Evolutionary conservation across 768 basidiomycete genomes (phyloP).

Genomic region (Suillus sp.): DNA sequence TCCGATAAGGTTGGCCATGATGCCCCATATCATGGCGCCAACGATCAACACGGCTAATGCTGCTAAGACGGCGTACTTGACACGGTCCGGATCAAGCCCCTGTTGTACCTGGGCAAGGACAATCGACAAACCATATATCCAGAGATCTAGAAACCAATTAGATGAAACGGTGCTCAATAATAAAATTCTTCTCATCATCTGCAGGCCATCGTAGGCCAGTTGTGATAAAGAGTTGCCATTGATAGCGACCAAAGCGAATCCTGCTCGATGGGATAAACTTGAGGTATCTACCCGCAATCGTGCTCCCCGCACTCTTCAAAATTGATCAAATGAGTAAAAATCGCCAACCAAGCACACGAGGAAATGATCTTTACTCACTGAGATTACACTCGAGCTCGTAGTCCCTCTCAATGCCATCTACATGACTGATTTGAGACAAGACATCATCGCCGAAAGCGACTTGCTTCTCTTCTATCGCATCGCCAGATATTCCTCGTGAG

Average conservation of each 20-base stretch:
- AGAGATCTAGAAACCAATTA: constrained; percentile 27
- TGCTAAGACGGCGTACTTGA: constrained; percentile 49
- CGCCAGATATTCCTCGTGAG: constrained; percentile 1
- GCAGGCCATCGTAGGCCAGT: constrained; percentile 52
- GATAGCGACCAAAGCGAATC: constrained; percentile 53
- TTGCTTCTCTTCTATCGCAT: constrained; percentile 22
- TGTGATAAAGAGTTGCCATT: constrained; percentile 48
- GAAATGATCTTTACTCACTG: constrained; percentile 21
- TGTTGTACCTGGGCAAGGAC: constrained; percentile 46
- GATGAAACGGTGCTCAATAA: constrained; percentile 25
- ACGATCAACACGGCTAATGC: constrained; percentile 50
- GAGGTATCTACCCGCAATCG: constrained; percentile 1
- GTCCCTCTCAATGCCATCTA: constrained; percentile 31
- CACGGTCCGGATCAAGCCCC: constrained; percentile 43
- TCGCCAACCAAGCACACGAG: not conserved
- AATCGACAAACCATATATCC: constrained; percentile 50
- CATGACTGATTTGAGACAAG: constrained; percentile 7
- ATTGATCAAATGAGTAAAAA: constrained; percentile 22
- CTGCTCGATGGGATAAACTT: constrained; percentile 25
- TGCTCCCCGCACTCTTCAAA: constrained; percentile 41
- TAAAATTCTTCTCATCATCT: constrained; percentile 39
- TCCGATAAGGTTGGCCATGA: constrained; percentile 52
- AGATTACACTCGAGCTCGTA: constrained; percentile 39
- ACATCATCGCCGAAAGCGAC: constrained; percentile 17
- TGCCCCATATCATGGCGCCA: constrained; percentile 51